Evolutionary conservation across 306 rosid genomes (phyloP).

Genomic region (Cicer cuneatum): DNA sequence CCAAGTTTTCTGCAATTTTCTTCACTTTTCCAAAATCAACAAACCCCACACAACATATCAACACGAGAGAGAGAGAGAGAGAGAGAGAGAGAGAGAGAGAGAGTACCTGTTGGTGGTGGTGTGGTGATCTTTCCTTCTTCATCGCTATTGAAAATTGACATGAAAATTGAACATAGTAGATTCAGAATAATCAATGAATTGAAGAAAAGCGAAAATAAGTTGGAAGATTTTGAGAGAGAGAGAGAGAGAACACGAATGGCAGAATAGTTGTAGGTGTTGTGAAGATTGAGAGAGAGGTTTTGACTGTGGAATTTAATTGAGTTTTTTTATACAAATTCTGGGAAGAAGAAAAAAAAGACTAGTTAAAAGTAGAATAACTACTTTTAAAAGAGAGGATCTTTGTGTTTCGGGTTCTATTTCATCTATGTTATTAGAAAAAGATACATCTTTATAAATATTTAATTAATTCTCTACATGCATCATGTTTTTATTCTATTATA

Average conservation of each 20-base stretch:
- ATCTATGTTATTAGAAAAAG: too few species aligned
- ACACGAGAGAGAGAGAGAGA: background rate
- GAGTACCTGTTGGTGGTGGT: slow-evolving; percentile 58
- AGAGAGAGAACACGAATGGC: background rate
- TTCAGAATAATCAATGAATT: slow-evolving; percentile 9
- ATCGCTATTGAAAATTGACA: slow-evolving; percentile 40
- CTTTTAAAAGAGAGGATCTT: too few species aligned
- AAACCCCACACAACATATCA: slow-evolving; percentile 45
- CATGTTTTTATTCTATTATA: too few species aligned
- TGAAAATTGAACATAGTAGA: slow-evolving; percentile 20
- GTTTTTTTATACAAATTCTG: too few species aligned
- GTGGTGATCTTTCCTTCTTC: slow-evolving; percentile 64
- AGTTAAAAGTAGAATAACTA: too few species aligned
- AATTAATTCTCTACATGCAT: too few species aligned
- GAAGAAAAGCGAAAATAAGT: background rate
- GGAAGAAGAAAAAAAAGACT: too few species aligned
- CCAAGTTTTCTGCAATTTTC: slow-evolving; percentile 73
- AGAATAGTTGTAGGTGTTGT: too few species aligned
- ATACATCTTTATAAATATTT: too few species aligned
- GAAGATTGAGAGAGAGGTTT: too few species aligned
- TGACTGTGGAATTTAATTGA: too few species aligned
- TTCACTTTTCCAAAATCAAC: slow-evolving; percentile 59
- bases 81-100: slow-evolving; percentile 8
- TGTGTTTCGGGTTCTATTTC: too few species aligned
- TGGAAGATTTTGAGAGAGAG: background rate